Base-by-base conservation (phyloP, 2,329 filamentous ascomycete species). In the Beauveria sp. region DNA sequence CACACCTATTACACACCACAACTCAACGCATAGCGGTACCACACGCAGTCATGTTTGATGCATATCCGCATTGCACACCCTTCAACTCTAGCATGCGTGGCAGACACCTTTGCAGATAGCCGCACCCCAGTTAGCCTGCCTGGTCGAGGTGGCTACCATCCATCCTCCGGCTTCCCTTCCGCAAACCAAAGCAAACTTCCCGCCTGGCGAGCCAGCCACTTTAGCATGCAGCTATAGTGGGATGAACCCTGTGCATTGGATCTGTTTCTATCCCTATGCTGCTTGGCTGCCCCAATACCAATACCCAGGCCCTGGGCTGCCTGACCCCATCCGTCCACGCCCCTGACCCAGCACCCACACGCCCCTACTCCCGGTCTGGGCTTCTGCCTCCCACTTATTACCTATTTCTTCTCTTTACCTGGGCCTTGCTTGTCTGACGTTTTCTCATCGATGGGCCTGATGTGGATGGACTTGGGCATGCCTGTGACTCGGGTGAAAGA, bases 401-500 rank as follows among this genome's bases (percentile, higher is more conserved):
- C 51, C 50, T 55, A 53, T 54, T 53, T 9, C 28, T 52, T 22
- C 40, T 46, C 26, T 49, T 22, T 43, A 28, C 51, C 50, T 54
- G 42, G 42, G 50, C 20, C 50, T 49, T 61, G 59, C 49, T 48
- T 53, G 58, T 54, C 58, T 61, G 49, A 54, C 58, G 28, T 52
- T 61, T 55, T 45, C 59, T 61, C 50, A 43, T 61, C 22, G 38
- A 53, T 54, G 59, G 57, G 57, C 38, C 59, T 49, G 59, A 38
- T 53, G 48, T 60, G 58, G 58, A 40, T 22, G 28, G 42, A 26
- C 20, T n/a, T 61, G 40, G 31, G 52, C 59, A 54, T 61, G 50
- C 57, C 52, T 61, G 59, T 60, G 57, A 60, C 57, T 60, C 57
- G 57, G 57, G 46, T 52, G 48, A 60, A 59, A 42, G 48, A 51